A percentile compares a stretch with the other conserved stretches of the same genome.
Conservation (phyloP, 2,329 filamentous ascomycete genomes). For the Magnaporthales sp. region DNA sequence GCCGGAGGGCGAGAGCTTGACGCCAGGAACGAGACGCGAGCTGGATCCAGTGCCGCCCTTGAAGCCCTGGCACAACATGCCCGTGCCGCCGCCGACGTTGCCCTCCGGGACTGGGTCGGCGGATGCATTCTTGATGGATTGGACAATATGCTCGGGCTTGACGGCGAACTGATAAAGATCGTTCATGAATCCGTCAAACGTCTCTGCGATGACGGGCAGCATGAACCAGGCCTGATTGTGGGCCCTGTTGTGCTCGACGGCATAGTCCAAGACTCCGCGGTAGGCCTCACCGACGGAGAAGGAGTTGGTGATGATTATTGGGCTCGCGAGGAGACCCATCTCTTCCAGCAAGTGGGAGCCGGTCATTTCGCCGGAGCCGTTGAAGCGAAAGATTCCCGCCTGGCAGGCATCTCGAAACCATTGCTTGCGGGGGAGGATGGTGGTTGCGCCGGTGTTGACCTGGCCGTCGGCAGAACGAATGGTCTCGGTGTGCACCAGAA, state of each 20-base stretch:
- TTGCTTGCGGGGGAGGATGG: constrained; percentile 34
- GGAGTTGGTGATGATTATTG: constrained; percentile 51
- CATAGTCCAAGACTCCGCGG: constrained; percentile 49
- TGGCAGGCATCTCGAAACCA: constrained; percentile 37
- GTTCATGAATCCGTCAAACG: constrained; percentile 54
- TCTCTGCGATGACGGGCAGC: constrained; percentile 52
- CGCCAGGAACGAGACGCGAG: constrained; percentile 43
- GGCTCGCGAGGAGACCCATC: constrained; percentile 48
- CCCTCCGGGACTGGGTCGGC: constrained; percentile 49
- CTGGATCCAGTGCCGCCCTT: constrained; percentile 59
- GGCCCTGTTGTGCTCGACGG: constrained; percentile 32
- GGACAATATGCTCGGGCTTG: constrained; percentile 41
- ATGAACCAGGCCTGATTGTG: constrained; percentile 40
- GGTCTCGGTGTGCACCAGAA: constrained; percentile 31
- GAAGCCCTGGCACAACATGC: constrained; percentile 58
- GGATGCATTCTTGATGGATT: constrained; percentile 41
- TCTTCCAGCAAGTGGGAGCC: constrained; percentile 54
- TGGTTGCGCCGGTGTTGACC: constrained; percentile 41
- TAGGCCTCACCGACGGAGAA: constrained; percentile 49
- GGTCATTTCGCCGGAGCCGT: constrained; percentile 55
- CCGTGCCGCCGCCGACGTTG: constrained; percentile 57
- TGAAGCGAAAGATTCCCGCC: constrained; percentile 50
- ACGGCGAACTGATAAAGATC: constrained; percentile 48
- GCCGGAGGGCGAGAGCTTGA: constrained; percentile 17
- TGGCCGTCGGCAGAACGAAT: neutral